Evolutionary conservation across 352 stramenopile genomes (phyloP).

Genomic region (Phytopythium helicoides): DNA sequence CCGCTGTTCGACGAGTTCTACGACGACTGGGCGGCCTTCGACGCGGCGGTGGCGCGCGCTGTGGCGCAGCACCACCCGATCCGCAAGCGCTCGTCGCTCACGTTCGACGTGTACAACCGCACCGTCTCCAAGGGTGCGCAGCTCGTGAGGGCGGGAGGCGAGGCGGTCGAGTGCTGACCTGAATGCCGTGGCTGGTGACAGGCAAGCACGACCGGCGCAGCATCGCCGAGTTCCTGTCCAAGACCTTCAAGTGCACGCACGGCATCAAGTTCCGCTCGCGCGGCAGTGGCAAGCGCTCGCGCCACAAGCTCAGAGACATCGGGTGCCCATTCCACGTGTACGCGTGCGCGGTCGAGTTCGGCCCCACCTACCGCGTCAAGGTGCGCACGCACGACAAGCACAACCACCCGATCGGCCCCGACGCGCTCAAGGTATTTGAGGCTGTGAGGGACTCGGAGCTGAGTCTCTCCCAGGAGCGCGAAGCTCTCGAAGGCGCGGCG

Average conservation of each 20-base stretch:
- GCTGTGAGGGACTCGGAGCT: constrained; percentile 60
- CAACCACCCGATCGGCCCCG: constrained; percentile 72
- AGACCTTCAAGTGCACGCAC: constrained; percentile 85
- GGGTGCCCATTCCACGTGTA: constrained; percentile 82
- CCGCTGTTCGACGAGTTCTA: constrained; percentile 75
- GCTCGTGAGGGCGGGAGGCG: too few relatives aligned
- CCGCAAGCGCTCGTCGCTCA: constrained; percentile 79
- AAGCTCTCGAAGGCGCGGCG: constrained; percentile 21
- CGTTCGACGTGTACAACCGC: constrained; percentile 85
- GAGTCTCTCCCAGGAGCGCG: too few relatives aligned
- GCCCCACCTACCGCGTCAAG: constrained; percentile 63
- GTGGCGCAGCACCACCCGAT: constrained; percentile 72
- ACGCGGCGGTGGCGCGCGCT: constrained; percentile 52
- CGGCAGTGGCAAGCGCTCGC: constrained; percentile 60
- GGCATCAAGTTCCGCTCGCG: constrained; percentile 81
- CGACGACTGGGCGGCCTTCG: constrained; percentile 70
- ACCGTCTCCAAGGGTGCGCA: constrained; percentile 67
- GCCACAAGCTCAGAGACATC: constrained; percentile 70
- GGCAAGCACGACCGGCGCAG: constrained; percentile 66
- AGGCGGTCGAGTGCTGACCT: neutral
- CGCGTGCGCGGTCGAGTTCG: constrained; percentile 64
- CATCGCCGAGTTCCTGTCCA: constrained; percentile 76
- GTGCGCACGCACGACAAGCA: constrained; percentile 71
- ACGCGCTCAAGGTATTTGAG: constrained; percentile 56
- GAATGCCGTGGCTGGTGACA: neutral